These are phyloP conservation scores for Aristolochia californica DNA, from an alignment of 164 flowering plant species.

Conservation along the genomic window DNA sequence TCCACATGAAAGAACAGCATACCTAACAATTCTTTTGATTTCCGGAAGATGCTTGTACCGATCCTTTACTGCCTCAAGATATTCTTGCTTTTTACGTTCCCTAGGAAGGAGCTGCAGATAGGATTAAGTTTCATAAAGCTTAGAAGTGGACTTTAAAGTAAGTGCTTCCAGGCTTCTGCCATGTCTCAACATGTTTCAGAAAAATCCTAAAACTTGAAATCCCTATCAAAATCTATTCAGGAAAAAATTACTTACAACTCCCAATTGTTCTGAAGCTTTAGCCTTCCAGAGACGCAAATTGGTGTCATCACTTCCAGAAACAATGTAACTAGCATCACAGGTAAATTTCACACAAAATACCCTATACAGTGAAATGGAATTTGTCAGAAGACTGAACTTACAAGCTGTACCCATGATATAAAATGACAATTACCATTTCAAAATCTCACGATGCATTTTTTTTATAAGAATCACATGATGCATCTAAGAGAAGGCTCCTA, in stretches of 20 bases:
- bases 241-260: constrained; percentile 61
- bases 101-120: constrained; percentile 73
- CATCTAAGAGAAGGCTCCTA: no score
- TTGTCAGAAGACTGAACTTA: not conserved
- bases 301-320: constrained; percentile 95
- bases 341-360: constrained; percentile 81
- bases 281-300: constrained; percentile 97
- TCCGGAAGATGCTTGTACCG: constrained; percentile 86
- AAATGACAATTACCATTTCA: no score
- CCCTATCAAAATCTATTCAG: not conserved
- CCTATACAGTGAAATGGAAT: constrained; percentile 29
- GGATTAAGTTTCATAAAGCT: not conserved
- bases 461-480: no score
- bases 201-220: no score
- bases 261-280: constrained; percentile 92
- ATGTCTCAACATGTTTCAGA: not conserved
- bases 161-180: not conserved
- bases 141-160: not conserved
- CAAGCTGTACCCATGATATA: no score
- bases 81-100: constrained; percentile 70
- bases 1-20: constrained; percentile 4
- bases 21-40: constrained; percentile 80
- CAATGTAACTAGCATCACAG: constrained; percentile 68
- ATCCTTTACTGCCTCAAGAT: constrained; percentile 72
- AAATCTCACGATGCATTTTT: no score